Base-by-base conservation (phyloP, 352 stramenopile species). In the Phytophthora tubulina region DNA sequence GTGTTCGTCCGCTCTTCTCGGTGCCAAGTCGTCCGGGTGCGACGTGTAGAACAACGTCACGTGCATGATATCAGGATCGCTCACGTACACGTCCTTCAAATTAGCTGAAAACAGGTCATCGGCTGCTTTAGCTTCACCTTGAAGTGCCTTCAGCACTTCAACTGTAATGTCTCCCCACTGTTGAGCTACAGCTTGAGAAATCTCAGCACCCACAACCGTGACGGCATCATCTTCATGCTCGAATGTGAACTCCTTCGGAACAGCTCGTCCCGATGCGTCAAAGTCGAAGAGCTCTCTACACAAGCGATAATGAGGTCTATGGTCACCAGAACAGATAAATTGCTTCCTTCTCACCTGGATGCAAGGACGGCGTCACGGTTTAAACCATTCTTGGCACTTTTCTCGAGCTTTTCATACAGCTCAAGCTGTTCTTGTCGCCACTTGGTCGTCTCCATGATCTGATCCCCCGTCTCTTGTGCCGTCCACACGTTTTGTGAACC, bases 11-110 rank as follows among this genome's bases (percentile, higher is more conserved):
- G 15, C 59, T 13, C 33, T 48, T 31, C 51, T 50, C 15, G 78
- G 76, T 4, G 80, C 58, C 44, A 90, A 72, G 4, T 88, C 82
- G 48, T 85, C 73, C 2, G 85, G 84, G 33, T 89, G 82, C 14
- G 82, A 92, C 52, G 85, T 90, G 67, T 90, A 82, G 68, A 88
- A 92, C 6, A 92, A 67, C 49, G 84, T 92, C 61, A 90, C 75
- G 73, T 92, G 84, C 84, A 92, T 87, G 21, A 86, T 75, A 15
- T 78, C 75, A 21, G 68, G 67, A 35, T 88, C 79, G 67, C 87
- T 89, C 49, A 89, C 76, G 55, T 89, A 91, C 41, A 69, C 68
- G 32, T 71, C 66, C n/a, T 71, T 67, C 45, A 78, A 17, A 13
- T 42, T 33, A 6, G 69, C 31, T 11, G 38, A 55, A 17, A 36